Base-by-base conservation (phyloP, 148 eudicot genomes). In the Chenopodium album region DNA sequence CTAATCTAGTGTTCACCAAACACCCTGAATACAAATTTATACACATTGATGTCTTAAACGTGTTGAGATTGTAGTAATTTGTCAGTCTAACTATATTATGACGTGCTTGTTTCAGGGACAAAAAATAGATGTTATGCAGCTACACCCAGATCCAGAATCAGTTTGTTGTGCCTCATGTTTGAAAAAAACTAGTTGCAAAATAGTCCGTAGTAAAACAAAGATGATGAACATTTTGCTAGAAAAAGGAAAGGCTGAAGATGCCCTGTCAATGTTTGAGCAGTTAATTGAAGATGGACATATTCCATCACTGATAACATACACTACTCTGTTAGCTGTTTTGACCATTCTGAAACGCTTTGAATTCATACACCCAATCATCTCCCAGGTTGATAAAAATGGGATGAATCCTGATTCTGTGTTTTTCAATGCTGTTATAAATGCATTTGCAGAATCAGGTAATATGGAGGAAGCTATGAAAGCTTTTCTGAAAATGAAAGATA, bases 231-330 rank as follows among this genome's bases (percentile, higher is more conserved):
- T 87, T 65, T 80, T 92, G 81, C 80, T 90, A 68, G 89, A 90
- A 60, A 84, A 85, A 60, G 90, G 90, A 83, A 91, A 89, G 77
- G 86, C 94, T n/a, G 85, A 88, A 48, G 94, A 92, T 62, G 89
- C 85, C 19, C 88, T 48, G 44, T 75, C 81, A 34, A 81, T 90
- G 50, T 92, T 92, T 66, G 83, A 86, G 60, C 87, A 86, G 82
- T 70, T 92, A 81, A 85, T 89, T 71, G 81, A 85, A 76, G 86
- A 82, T 47, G 97, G 97, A 59, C 97, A 92, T 71, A 82, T 37
- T 68, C 97, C 97, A 62, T 89, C 97, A n/a, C 85, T 92, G 50
- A 85, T 91, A 82, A 89, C 97, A 69, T 92, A 88, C 90, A 92
- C 94, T 37, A 92, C 94, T 70, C 90, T 92, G 34, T 85, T 92